phyloP scores from a whole-genome alignment of 2,329 filamentous ascomycete species.

The Onygenales sp. region DNA sequence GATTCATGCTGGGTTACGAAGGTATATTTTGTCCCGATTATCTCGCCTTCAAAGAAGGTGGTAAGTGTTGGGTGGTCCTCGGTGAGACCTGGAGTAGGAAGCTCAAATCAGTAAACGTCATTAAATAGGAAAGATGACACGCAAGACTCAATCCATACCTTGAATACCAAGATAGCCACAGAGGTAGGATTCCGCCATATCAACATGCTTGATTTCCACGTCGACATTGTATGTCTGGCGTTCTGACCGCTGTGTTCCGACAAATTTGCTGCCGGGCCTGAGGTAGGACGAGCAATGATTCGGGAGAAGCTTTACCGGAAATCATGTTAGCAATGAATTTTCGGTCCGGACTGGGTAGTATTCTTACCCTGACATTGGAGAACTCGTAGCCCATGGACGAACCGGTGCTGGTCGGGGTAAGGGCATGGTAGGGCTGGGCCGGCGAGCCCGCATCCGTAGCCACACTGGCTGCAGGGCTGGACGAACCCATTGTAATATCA shows the following conservation, averaged over 20 bases:
- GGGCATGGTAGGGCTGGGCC: constrained; percentile 20
- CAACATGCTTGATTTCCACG: constrained; percentile 93
- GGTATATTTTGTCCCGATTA: constrained; percentile 90
- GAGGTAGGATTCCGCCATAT: constrained; percentile 85
- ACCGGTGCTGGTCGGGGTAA: constrained; percentile 25
- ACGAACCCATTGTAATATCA: constrained; percentile 22
- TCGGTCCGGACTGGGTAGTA: neutral
- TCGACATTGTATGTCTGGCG: constrained; percentile 89
- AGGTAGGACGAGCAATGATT: constrained; percentile 78
- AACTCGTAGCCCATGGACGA: constrained; percentile 46
- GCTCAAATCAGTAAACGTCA: neutral
- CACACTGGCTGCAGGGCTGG: constrained; percentile 22
- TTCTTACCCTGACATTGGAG: constrained; percentile 46
- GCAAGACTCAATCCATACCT: constrained; percentile 46
- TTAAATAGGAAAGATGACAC: neutral
- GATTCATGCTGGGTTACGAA: constrained; percentile 81
- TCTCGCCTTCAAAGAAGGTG: constrained; percentile 96
- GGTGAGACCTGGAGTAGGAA: constrained; percentile 58
- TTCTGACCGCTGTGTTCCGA: constrained; percentile 87
- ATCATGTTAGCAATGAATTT: constrained; percentile 10
- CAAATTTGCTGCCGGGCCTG: constrained; percentile 77
- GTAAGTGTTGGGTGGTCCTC: constrained; percentile 95
- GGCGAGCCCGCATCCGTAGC: constrained; percentile 25
- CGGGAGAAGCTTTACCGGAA: constrained; percentile 52
- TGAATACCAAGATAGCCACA: constrained; percentile 94